phyloP scores from a whole-genome alignment of 2,329 filamentous ascomycete species.

The Phaeosphaeriaceae sp. region DNA sequence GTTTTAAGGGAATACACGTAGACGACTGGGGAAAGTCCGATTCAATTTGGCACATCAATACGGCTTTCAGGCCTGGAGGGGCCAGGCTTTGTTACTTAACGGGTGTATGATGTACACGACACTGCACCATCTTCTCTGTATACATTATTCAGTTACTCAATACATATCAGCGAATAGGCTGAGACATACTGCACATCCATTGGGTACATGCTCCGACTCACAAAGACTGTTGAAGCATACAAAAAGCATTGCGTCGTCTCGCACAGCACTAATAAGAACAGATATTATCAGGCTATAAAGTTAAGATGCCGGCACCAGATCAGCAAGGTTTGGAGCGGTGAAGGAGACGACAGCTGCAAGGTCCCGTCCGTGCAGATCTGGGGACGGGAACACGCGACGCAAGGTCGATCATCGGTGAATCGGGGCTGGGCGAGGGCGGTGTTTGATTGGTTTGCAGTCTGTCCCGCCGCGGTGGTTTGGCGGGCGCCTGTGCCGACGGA shows the following conservation, averaged over 20 bases:
- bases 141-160: not conserved
- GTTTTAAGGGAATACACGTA: conserved; percentile 13
- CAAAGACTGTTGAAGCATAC: not conserved
- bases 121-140: conserved; percentile 13
- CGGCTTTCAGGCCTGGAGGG: not conserved
- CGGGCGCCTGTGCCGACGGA: not conserved
- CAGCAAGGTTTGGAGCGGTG: conserved; percentile 14
- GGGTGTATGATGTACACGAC: conserved; percentile 38
- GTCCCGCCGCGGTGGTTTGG: not conserved
- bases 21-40: conserved; percentile 15
- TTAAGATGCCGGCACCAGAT: not conserved
- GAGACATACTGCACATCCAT: not conserved
- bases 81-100: conserved; percentile 15
- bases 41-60: conserved; percentile 6
- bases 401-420: conserved; percentile 12
- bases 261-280: not conserved
- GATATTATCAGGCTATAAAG: not conserved
- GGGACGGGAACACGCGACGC: conserved; percentile 10
- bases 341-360: conserved; percentile 17
- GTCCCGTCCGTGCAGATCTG: conserved; percentile 25
- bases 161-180: not conserved
- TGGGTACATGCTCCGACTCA: not conserved
- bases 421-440: conserved; percentile 1
- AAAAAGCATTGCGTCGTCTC: not conserved
- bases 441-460: conserved; percentile 16